Evolutionary conservation across 2,329 filamentous ascomycete genomes (phyloP).

Genomic region (Mycocentrospora acerina): DNA sequence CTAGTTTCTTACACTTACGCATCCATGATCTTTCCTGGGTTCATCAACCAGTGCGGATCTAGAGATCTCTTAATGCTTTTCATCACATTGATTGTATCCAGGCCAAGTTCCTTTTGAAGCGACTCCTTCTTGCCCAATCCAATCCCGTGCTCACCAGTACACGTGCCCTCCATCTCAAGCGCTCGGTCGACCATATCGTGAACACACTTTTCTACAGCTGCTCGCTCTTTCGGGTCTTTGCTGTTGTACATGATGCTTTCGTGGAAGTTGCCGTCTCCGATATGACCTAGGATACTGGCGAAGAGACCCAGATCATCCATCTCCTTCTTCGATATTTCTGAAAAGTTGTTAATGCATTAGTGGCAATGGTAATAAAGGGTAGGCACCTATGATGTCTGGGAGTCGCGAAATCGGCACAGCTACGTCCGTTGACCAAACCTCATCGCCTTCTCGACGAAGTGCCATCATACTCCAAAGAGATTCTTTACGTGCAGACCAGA

Average conservation of each 20-base stretch:
- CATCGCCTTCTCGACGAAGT: conserved; percentile 55
- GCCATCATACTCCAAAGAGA: conserved; percentile 63
- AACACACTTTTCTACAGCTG: conserved; percentile 77
- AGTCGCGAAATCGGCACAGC: conserved; percentile 62
- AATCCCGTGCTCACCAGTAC: conserved; percentile 84
- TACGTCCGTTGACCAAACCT: conserved; percentile 64
- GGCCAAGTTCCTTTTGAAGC: conserved; percentile 75
- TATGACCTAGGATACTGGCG: conserved; percentile 83
- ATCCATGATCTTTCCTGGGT: conserved; percentile 90
- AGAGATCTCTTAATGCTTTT: conserved; percentile 77
- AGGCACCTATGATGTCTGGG: conserved; percentile 62
- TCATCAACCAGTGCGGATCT: conserved; percentile 86
- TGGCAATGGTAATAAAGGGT: conserved; percentile 1
- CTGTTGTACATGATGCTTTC: conserved; percentile 87
- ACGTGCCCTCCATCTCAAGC: conserved; percentile 90
- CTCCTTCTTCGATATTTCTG: conserved; percentile 84
- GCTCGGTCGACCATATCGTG: conserved; percentile 90
- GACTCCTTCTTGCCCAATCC: conserved; percentile 85
- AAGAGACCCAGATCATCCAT: conserved; percentile 85
- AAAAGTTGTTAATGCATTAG: conserved; percentile 9
- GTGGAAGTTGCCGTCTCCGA: conserved; percentile 95
- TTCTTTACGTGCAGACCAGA: conserved; percentile 64
- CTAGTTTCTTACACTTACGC: conserved; percentile 18
- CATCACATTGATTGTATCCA: conserved; percentile 82
- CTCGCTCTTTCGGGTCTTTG: conserved; percentile 66